These are phyloP conservation scores for Cyclocybe aegerita DNA, from an alignment of 768 basidiomycete genomes.

Conservation along the genomic window DNA sequence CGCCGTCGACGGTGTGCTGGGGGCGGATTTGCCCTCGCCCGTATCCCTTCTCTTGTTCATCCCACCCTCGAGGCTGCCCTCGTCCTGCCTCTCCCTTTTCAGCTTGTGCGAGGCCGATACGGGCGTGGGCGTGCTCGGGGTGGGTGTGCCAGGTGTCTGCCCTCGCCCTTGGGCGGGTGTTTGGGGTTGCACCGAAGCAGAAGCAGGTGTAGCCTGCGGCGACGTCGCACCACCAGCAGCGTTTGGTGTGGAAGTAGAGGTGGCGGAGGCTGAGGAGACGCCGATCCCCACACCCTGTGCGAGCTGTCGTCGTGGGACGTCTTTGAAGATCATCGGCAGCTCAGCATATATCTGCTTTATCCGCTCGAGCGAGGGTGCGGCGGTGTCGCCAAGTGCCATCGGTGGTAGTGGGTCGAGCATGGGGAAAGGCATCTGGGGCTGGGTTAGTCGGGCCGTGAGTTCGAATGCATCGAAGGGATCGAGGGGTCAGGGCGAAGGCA, in stretches of 20 bases:
- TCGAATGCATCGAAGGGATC: no score
- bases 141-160: neutral
- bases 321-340: slow-evolving; percentile 62
- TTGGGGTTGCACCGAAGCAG: no score
- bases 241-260: no score
- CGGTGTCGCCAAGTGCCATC: slow-evolving; percentile 40
- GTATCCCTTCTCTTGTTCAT: slow-evolving; percentile 67
- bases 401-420: slow-evolving; percentile 53
- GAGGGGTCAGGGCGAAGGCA: neutral
- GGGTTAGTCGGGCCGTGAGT: slow-evolving; percentile 16
- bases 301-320: slow-evolving; percentile 48
- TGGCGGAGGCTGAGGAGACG: neutral
- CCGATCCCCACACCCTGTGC: slow-evolving; percentile 12
- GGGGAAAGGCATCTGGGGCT: slow-evolving; percentile 43
- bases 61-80: slow-evolving; percentile 30
- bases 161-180: neutral
- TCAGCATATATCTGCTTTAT: slow-evolving; percentile 65
- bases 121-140: slow-evolving; percentile 7
- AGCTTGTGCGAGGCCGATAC: slow-evolving; percentile 26
- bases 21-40: slow-evolving; percentile 42
- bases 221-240: no score
- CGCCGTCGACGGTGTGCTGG: slow-evolving; percentile 1
- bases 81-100: slow-evolving; percentile 66
- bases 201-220: no score
- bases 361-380: slow-evolving; percentile 43